Evolutionary conservation across 768 basidiomycete genomes (phyloP), one percentile per base, ranked within the genome.

Genomic region (Boletellus sp.): DNA sequence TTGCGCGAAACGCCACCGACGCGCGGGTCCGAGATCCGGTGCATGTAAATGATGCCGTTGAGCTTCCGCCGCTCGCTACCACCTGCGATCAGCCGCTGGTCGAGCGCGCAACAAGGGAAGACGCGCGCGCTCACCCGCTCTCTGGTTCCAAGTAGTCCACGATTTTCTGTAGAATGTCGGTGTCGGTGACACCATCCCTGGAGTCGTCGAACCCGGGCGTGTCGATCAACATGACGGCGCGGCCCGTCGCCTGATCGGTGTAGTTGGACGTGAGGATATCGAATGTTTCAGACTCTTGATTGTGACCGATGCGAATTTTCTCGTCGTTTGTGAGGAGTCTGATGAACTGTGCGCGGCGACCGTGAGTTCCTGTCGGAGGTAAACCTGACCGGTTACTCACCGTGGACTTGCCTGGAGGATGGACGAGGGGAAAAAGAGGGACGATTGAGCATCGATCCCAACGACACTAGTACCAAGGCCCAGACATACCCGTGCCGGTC

Each of bases 21-120:
- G 16, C 75, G 65, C 56, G 69, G 63, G 50, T 77, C 77, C 16
- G 57, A 58, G 31, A 78, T 78, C 0, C 75, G 72, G 50, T 76
- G 77, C 59, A 77, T 63, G 53, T 78, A 78, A 38, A 78, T 70
- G 46, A 78, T 67, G 1, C 75, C 76, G 7, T 72, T 63, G 4
- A 78, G 50, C 24, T 61, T 69, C 41, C 26, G 42, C 10, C 22
- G 17, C 45, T 49, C 45, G 17, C 45, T 53, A 16, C 7, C 13
- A 15, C n/a, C 28, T 12, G 23, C n/a, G 16, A 26, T 39, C 0
- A 41, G n/a, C 46, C 17, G 39, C 32, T 23, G 35, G 33, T 22
- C 36, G 19, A 17, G 15, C 11, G 33, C 1, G 16, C 20, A 16
- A 15, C 31, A 19, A 20, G 15, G 17, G 11, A 8, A 19, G 42